Evolutionary conservation across 2,329 filamentous ascomycete genomes (phyloP).

Genomic region (Fusarium sp.): DNA sequence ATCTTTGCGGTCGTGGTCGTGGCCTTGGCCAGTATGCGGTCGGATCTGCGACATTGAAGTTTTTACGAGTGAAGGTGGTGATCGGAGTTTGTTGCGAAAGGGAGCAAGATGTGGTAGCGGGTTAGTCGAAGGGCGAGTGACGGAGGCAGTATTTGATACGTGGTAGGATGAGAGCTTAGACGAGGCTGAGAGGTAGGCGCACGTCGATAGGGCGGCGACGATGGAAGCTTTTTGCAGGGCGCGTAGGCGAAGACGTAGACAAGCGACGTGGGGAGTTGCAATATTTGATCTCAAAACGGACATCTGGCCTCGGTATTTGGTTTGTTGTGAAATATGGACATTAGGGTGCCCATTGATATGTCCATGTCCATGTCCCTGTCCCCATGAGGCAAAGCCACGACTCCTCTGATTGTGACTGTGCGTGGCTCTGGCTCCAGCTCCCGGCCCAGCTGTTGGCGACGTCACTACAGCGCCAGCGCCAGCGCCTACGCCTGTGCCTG

Average conservation of each 20-base stretch:
- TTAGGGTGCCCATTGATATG: conserved; percentile 19
- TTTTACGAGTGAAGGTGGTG: conserved; percentile 42
- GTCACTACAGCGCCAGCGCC: conserved; percentile 41
- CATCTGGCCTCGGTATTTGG: conserved; percentile 38
- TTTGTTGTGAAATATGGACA: conserved; percentile 36
- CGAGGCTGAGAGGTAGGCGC: conserved; percentile 39
- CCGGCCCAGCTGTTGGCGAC: conserved; percentile 35
- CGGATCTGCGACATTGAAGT: conserved; percentile 48
- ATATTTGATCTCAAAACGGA: conserved; percentile 38
- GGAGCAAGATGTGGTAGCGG: conserved; percentile 38
- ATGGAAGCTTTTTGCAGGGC: conserved; percentile 38
- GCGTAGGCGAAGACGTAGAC: conserved; percentile 37
- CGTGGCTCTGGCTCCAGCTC: conserved; percentile 2
- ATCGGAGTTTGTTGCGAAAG: conserved; percentile 36
- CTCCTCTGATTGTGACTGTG: conserved; percentile 22
- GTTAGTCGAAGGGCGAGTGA: conserved; percentile 26
- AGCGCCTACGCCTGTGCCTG: conserved; percentile 35
- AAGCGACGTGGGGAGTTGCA: conserved; percentile 29
- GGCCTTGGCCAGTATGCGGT: conserved; percentile 43
- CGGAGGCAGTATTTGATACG: conserved; percentile 32
- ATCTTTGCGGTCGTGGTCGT: conserved; percentile 27
- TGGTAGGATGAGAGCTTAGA: conserved; percentile 31
- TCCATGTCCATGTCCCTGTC: conserved; percentile 32
- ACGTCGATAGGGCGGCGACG: conserved; percentile 41
- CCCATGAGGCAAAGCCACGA: conserved; percentile 36